Base-by-base conservation (phyloP, 148 eudicot genomes). In the Fagopyrum homotropicum region DNA sequence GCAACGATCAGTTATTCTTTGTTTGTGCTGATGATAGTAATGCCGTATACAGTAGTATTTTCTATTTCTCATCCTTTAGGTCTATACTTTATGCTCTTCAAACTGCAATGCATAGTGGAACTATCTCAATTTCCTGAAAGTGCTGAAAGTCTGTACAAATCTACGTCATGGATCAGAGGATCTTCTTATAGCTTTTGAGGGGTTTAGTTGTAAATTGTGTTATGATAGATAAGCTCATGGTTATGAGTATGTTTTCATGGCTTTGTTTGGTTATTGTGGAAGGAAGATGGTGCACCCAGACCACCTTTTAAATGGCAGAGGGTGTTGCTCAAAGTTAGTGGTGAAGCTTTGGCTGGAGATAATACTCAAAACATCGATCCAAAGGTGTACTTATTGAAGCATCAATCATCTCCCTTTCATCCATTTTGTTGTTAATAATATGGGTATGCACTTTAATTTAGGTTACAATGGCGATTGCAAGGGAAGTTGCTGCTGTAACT, bases 261-360 rank as follows among this genome's bases (percentile, higher is more conserved):
- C 63, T 57, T 12, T 66, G 69, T 63, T 40, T 66, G 11, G 12
- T 43, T 66, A 14, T 66, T 66, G 71, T 72, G 74, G 51, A 82
- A 80, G 72, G 92, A 85, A 72, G 87, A 83, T 78, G 87, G 84
- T 26, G 29, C 63, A 73, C 52, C 85, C 47, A 85, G 80, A 63
- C 79, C 85, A 35, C 77, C 89, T 29, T 77, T 78, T 80, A 94
- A 80, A 85, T 92, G 98, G 97, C 92, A 78, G 49, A 85, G 98
- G 77, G 98, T 95, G 35, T 80, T 95, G 84, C 98, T 95, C 52
- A 95, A 95, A 90, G 96, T 95, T 72, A 95, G 98, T 71, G 98
- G 98, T 49, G 97, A 95, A 86, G 98, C 97, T 74, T 92, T 95
- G 76, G 96, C 98, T 26, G 97, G 98, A 74, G 98, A 95, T 83